Conservation (phyloP, 495 filamentous ascomycete genomes). For the Usnea hakonensis region DNA sequence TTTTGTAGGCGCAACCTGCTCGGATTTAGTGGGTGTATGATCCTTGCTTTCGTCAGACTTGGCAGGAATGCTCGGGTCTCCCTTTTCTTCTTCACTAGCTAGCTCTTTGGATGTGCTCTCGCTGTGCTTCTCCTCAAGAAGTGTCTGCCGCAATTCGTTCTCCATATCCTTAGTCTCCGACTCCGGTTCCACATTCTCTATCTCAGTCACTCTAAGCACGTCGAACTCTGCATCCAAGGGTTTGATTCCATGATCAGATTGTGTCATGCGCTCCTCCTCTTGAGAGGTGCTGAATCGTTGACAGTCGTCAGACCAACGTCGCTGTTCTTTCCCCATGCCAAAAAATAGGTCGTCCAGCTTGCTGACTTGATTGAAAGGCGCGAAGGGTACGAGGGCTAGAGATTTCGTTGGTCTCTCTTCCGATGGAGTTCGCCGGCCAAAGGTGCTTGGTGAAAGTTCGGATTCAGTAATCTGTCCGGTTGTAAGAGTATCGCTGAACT, state of each 20-base stretch:
- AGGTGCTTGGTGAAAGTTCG: not conserved
- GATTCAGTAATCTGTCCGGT: not conserved
- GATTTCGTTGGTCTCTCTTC: not conserved
- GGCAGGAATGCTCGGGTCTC: not conserved
- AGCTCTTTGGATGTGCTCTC: not conserved
- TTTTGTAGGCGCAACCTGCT: not conserved
- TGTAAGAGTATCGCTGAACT: not conserved
- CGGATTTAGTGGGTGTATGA: not conserved
- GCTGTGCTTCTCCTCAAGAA: not conserved
- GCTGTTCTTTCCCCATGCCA: not conserved
- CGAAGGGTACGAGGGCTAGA: not conserved
- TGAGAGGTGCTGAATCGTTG: not conserved
- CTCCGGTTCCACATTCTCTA: not conserved
- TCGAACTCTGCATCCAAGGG: not conserved
- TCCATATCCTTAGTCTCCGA: not conserved
- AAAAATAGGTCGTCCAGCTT: not conserved
- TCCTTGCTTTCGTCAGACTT: not conserved
- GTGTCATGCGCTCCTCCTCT: constrained; percentile 1
- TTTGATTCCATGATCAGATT: not conserved
- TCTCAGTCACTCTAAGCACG: not conserved
- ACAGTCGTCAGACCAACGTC: not conserved
- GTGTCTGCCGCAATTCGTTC: not conserved
- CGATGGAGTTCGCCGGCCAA: not conserved
- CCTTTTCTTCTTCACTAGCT: not conserved
- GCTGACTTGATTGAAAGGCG: not conserved